Evolutionary conservation across 192 early-diverging fungal genomes (phyloP).

Genomic region (Entomortierella lignicola): DNA sequence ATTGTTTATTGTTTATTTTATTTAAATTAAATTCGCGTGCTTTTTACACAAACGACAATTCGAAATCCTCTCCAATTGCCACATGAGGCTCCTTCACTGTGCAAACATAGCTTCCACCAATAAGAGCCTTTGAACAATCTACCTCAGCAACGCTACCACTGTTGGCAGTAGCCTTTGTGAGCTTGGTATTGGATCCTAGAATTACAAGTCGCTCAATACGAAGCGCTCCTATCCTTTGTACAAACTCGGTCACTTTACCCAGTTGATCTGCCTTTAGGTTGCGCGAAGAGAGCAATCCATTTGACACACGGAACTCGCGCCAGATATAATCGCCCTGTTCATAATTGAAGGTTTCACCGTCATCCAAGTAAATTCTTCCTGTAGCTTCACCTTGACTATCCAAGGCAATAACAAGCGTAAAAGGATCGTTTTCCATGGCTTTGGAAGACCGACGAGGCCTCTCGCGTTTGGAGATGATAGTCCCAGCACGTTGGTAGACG

Average conservation of each 20-base stretch:
- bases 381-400: slow-evolving; percentile 72
- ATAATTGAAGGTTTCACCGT: slow-evolving; percentile 85
- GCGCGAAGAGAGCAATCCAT: slow-evolving; percentile 55
- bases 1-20: background rate
- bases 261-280: slow-evolving; percentile 15
- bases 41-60: slow-evolving; percentile 14
- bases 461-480: slow-evolving; percentile 88
- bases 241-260: slow-evolving; percentile 23
- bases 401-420: slow-evolving; percentile 88
- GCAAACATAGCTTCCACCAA: slow-evolving; percentile 34
- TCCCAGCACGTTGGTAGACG: slow-evolving; percentile 89
- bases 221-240: slow-evolving; percentile 28
- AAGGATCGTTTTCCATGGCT: slow-evolving; percentile 88
- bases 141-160: slow-evolving; percentile 41
- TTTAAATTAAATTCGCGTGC: too few relatives aligned
- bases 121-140: slow-evolving; percentile 23
- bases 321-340: slow-evolving; percentile 75
- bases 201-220: slow-evolving; percentile 60
- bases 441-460: slow-evolving; percentile 84
- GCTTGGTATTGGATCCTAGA: slow-evolving; percentile 28
- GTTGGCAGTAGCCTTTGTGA: slow-evolving; percentile 53
- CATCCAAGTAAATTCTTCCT: slow-evolving; percentile 92
- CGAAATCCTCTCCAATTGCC: slow-evolving; percentile 35
- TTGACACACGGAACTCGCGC: slow-evolving; percentile 62
- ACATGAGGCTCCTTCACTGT: slow-evolving; percentile 45